phyloP scores from a whole-genome alignment of 2,329 filamentous ascomycete genomes.

The Chaetomium olivaceum region DNA sequence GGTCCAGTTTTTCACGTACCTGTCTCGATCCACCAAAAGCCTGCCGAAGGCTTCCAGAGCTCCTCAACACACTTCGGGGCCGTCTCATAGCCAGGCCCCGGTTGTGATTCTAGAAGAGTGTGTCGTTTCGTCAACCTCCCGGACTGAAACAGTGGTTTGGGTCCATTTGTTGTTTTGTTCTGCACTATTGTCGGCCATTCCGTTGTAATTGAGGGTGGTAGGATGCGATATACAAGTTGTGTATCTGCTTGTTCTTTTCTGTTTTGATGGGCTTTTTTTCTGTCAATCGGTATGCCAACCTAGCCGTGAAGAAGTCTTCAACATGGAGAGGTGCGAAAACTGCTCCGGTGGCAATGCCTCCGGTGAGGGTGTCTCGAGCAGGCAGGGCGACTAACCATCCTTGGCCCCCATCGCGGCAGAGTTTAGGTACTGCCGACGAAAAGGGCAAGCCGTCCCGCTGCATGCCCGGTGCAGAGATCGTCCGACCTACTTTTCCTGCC shows the following conservation, averaged over 20 bases:
- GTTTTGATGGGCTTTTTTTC: background rate
- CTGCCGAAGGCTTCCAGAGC: slow-evolving; percentile 50
- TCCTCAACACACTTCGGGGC: slow-evolving; percentile 23
- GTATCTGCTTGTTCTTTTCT: background rate
- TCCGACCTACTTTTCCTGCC: background rate
- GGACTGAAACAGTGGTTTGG: background rate
- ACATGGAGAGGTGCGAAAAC: background rate
- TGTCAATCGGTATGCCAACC: background rate
- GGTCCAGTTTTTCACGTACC: slow-evolving; percentile 46
- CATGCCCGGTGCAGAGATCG: slow-evolving; percentile 3
- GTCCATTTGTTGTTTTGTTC: background rate
- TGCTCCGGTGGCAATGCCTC: background rate
- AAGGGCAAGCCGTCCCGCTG: slow-evolving; percentile 13
- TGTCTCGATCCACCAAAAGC: slow-evolving; percentile 60
- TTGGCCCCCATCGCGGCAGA: background rate
- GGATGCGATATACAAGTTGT: background rate
- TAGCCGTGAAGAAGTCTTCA: background rate
- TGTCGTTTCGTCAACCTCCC: slow-evolving; percentile 22
- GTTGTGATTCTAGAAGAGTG: slow-evolving; percentile 27
- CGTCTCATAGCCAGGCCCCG: slow-evolving; percentile 26
- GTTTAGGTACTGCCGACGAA: slow-evolving; percentile 1
- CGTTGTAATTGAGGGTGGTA: background rate
- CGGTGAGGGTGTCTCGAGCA: background rate
- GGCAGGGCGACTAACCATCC: background rate
- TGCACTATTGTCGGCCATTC: background rate